Evolutionary conservation across 495 filamentous ascomycete genomes (phyloP), one percentile per base, ranked within the genome.

Genomic region (Penicillium macrosclerotiorum): DNA sequence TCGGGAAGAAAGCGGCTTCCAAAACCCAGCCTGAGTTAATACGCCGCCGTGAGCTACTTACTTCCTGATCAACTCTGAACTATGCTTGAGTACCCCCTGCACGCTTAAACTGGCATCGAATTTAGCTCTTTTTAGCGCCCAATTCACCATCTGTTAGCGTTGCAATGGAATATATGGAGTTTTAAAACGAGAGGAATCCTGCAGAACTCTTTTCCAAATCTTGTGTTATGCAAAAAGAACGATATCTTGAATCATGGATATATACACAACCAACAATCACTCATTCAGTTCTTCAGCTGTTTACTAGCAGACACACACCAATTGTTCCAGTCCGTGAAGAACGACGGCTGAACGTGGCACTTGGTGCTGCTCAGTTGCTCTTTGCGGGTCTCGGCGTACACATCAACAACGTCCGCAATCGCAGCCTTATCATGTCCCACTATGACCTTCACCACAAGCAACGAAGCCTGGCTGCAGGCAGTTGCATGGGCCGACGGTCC

Each of bases 301-400:
- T 71, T 70, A n/a, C 70, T 72, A 18, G 67, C 69, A 25, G 67
- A 69, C 37, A 71, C 67, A 59, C 71, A 77, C 85, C 84, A 88
- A 53, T 83, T 84, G 29, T 81, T 74, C 72, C 82, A 87, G 41
- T 87, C 82, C 2, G 74, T 77, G 56, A 89, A 86, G 55, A 89
- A 78, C 0, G 68, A 69, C 18, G 75, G 68, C 65, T 84, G 81
- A 9, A 84, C 69, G 48, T 72, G 75, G 34, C 69, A 74, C 57
- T 76, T 79, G 12, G 67, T 60, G 55, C 84, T 81, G 37, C 69
- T 50, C 27, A 81, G 60, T 70, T 78, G 78, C 44, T 67, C 62
- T 42, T 75, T 77, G 54, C 79, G 64, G 19, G 78, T 81, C 27
- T 63, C 63, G 4, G 65, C 75, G 63, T 88, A 89, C 11, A 84